phyloP scores from a whole-genome alignment of 208 protist genomes.

The Balamuthia mandrillaris region DNA sequence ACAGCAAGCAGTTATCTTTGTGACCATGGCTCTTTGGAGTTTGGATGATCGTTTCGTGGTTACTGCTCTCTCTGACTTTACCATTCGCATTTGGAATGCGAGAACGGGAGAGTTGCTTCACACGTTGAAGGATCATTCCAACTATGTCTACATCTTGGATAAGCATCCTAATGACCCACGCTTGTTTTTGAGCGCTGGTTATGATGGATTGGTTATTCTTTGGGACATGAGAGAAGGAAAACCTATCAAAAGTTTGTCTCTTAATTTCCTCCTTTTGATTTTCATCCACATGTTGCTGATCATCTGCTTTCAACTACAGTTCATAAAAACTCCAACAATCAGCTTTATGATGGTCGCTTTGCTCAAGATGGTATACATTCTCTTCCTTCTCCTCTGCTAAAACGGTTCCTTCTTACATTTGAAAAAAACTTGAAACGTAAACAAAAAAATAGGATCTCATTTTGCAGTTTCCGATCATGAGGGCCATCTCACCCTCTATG shows the following conservation, averaged over 20 bases:
- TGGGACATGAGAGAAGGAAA: constrained; percentile 25
- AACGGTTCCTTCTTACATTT: no score
- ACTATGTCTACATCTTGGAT: constrained; percentile 27
- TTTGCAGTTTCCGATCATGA: constrained; percentile 31
- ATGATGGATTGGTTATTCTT: constrained; percentile 3
- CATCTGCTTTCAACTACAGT: neutral
- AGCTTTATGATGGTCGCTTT: constrained; percentile 37
- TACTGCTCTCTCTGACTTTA: constrained; percentile 32
- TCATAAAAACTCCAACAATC: neutral
- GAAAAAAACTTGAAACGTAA: no score
- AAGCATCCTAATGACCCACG: constrained; percentile 6
- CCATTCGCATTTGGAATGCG: constrained; percentile 18
- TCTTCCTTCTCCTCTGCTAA: neutral
- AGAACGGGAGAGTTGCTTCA: neutral
- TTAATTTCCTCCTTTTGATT: neutral
- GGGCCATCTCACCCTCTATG: constrained; percentile 17
- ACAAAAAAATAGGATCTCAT: neutral
- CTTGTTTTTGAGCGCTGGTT: constrained; percentile 20
- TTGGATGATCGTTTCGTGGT: constrained; percentile 29
- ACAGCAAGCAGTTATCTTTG: no score
- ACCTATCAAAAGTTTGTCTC: neutral
- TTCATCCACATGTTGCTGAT: neutral
- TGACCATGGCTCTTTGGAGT: constrained; percentile 38
- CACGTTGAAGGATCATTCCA: neutral
- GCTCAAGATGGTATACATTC: neutral